Evolutionary conservation across 2,329 filamentous ascomycete genomes (phyloP), one percentile per base, ranked within the genome.

Genomic region (Celoporthe dispersa): DNA sequence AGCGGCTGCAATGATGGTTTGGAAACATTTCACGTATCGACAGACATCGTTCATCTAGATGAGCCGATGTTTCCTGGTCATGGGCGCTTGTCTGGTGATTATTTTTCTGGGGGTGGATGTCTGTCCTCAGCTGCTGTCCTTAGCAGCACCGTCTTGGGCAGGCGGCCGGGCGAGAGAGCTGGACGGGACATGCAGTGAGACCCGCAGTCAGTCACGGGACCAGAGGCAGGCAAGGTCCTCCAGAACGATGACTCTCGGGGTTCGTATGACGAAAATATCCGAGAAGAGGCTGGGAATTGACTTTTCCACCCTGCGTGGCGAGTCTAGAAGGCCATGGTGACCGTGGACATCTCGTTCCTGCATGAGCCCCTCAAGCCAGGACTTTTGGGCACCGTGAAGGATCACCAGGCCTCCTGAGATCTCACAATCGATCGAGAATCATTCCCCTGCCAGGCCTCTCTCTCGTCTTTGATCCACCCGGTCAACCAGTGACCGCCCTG

Each of bases 1-100:
- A 37, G 64, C 68, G 31, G 41, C 28, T 64, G 60, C 70, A 53
- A 62, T 62, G 55, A 41, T 53, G 14, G 28, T 62, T 39, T 60
- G 41, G 55, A 63, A 57, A 55, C 59, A 57, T 37, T 59, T 44
- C 5, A 44, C 28, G 25, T 28, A 25, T 37, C 57, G 62, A 31
- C 35, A n/a, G 48, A 48, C 41, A n/a, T 55, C 61, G n/a, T 41
- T 41, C 63, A 39, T 39, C 31, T 9, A 9, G 39, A 25, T 11
- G 25, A 35, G 28, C 28, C 66, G 31, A 70, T 37, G 51, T 61
- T 39, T 65, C 28, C 33, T 48, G n/a, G 37, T 12, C 51, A 28
- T 55, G 60, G 44, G 61, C 61, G 57, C 57, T 60, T 60, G 53
- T 31, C 60, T 63, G 35, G 8, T 39, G 35, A 12, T 39, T 44